These are phyloP conservation scores for Linnemannia elongata DNA, from an alignment of 192 early-diverging fungal genomes.

Conservation along the genomic window DNA sequence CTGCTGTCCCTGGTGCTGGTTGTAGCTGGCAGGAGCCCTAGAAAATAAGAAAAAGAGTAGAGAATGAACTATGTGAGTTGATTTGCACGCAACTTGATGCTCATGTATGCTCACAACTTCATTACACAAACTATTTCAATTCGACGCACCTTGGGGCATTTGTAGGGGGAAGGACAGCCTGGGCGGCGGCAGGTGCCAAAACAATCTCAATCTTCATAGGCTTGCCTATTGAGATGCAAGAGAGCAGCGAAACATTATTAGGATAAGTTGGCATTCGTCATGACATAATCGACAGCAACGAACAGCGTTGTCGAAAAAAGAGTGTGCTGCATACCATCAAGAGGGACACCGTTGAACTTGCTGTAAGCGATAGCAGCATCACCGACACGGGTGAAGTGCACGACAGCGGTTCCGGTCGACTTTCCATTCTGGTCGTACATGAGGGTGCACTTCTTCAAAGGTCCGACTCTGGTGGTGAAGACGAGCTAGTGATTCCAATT, in stretches of 20 bases:
- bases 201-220: conserved; percentile 65
- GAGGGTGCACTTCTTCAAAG: conserved; percentile 63
- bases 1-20: conserved; percentile 20
- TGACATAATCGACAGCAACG: not conserved
- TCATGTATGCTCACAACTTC: not conserved
- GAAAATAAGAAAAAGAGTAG: not conserved
- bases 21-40: conserved; percentile 30
- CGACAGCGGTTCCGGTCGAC: conserved; percentile 62
- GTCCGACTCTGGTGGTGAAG: conserved; percentile 60
- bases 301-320: not conserved
- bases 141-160: conserved; percentile 38
- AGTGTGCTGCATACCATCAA: conserved; percentile 55
- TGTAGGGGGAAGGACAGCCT: conserved; percentile 41
- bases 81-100: not conserved
- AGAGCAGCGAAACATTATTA: conserved; percentile 6
- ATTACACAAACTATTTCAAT: not conserved
- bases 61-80: not conserved
- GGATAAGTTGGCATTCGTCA: no score
- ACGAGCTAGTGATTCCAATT: conserved; percentile 38
- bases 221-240: conserved; percentile 31
- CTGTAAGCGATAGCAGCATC: conserved; percentile 63
- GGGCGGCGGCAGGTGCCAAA: conserved; percentile 55
- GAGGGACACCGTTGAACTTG: conserved; percentile 64
- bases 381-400: conserved; percentile 59
- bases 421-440: conserved; percentile 67